Percentiles rank a stretch among this genome's conserved stretches.
Conservation (phyloP, 1,284 basidiomycete species). For the Microbotryum lychnidis-dioicae region DNA sequence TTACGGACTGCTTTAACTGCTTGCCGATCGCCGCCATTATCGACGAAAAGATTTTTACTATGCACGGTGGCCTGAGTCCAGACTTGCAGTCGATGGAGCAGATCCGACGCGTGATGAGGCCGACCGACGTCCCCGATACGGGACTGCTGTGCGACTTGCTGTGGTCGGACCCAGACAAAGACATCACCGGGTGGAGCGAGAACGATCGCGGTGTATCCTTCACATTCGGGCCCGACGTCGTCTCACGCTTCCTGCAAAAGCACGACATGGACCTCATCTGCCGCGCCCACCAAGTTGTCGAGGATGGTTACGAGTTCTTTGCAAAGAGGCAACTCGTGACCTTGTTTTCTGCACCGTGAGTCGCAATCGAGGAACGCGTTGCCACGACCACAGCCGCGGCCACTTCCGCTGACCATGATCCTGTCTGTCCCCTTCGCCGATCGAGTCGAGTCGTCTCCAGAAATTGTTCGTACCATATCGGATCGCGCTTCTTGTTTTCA, state of each 20-base stretch:
- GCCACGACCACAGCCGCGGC: slow-evolving; percentile 39
- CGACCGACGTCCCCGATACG: slow-evolving; percentile 97
- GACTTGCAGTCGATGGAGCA: slow-evolving; percentile 99
- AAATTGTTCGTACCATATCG: slow-evolving; percentile 1
- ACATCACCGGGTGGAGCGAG: slow-evolving; percentile 98
- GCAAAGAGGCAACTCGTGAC: slow-evolving; percentile 96
- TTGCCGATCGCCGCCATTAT: slow-evolving; percentile 92
- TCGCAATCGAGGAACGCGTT: neutral
- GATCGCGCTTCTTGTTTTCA: slow-evolving; percentile 59
- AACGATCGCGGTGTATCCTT: slow-evolving; percentile 98
- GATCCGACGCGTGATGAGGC: slow-evolving; percentile 97
- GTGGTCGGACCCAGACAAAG: slow-evolving; percentile 99
- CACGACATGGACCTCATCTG: slow-evolving; percentile 99
- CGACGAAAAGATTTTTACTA: slow-evolving; percentile 92
- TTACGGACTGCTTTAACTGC: slow-evolving; percentile 95
- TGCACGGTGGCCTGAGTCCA: slow-evolving; percentile 81
- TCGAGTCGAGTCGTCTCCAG: neutral
- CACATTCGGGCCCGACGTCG: slow-evolving; percentile 97
- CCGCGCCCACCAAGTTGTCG: slow-evolving; percentile 97
- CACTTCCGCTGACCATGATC: slow-evolving; percentile 90
- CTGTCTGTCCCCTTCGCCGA: neutral
- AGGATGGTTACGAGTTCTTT: slow-evolving; percentile 99
- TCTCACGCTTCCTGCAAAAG: slow-evolving; percentile 95
- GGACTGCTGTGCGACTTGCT: slow-evolving; percentile 91
- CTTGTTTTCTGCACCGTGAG: slow-evolving; percentile 78